phyloP scores from a whole-genome alignment of 768 basidiomycete species.

The Porphyrellus cyaneotinctus region DNA sequence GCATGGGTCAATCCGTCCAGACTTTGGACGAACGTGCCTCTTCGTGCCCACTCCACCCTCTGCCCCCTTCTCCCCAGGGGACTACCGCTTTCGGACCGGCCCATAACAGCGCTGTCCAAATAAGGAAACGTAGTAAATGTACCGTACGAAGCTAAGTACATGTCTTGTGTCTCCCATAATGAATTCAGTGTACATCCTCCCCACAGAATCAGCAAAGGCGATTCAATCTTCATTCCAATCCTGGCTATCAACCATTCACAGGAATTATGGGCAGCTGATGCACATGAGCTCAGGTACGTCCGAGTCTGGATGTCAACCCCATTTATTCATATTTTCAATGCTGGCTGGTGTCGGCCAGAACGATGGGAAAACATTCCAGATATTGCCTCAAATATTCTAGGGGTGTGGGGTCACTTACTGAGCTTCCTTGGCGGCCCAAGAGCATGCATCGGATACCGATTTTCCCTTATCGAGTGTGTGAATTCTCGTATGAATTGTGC shows the following conservation, averaged over 20 bases:
- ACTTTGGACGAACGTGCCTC: too few relatives aligned
- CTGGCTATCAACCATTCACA: slow-evolving; percentile 47
- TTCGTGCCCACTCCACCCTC: too few relatives aligned
- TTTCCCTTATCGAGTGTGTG: slow-evolving; percentile 59
- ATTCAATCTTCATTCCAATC: slow-evolving; percentile 50
- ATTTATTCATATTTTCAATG: not conserved
- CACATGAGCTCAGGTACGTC: slow-evolving; percentile 52
- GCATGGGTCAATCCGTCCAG: too few relatives aligned
- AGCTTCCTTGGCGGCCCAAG: slow-evolving; percentile 63
- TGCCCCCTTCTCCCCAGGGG: too few relatives aligned
- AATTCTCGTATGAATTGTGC: slow-evolving; percentile 18
- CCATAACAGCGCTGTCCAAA: too few relatives aligned
- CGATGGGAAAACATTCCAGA: slow-evolving; percentile 54
- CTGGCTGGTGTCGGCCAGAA: slow-evolving; percentile 58
- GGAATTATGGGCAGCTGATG: slow-evolving; percentile 60
- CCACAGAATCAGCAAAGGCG: slow-evolving; percentile 40
- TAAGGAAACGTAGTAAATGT: too few relatives aligned
- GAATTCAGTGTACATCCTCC: not conserved
- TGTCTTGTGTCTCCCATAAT: too few relatives aligned
- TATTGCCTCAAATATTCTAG: slow-evolving; percentile 44
- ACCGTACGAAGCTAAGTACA: slow-evolving; percentile 32
- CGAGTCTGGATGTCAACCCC: not conserved
- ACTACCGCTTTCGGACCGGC: too few relatives aligned
- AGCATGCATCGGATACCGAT: slow-evolving; percentile 67
- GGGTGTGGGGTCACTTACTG: slow-evolving; percentile 56